Evolutionary conservation across 495 filamentous ascomycete species (phyloP).

Genomic region (Aspergillus egyptiacus): DNA sequence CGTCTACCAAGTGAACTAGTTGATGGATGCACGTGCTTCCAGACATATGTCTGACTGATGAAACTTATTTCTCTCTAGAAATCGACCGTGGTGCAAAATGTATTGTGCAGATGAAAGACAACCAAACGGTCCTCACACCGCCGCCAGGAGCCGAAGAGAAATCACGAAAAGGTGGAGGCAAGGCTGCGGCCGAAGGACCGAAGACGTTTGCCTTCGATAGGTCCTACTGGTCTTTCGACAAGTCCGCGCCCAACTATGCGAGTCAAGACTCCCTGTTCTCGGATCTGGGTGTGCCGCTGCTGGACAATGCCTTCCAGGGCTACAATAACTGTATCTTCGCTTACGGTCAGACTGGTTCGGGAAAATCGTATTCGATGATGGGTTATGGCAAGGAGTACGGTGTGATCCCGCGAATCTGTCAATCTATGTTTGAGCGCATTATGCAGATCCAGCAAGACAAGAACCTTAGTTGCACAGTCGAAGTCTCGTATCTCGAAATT

Average conservation of each 20-base stretch:
- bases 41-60: not conserved
- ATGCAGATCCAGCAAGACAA: constrained; percentile 67
- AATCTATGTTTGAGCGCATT: constrained; percentile 93
- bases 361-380: constrained; percentile 99
- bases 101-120: constrained; percentile 92
- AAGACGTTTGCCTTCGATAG: constrained; percentile 95
- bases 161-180: constrained; percentile 48
- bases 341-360: constrained; percentile 97
- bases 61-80: constrained; percentile 47
- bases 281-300: constrained; percentile 81
- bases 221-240: constrained; percentile 97
- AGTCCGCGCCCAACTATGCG: constrained; percentile 72
- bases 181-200: constrained; percentile 61
- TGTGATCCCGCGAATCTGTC: constrained; percentile 97
- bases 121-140: constrained; percentile 80
- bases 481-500: constrained; percentile 98
- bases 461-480: constrained; percentile 80
- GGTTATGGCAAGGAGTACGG: constrained; percentile 94
- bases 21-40: not conserved
- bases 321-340: constrained; percentile 99
- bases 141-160: constrained; percentile 60
- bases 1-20: not conserved
- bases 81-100: constrained; percentile 89
- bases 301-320: constrained; percentile 97
- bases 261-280: constrained; percentile 84